A percentile compares a stretch with the other conserved stretches of the same genome.
Conservation (phyloP, 164 flowering plant genomes). For the Vitis rupestris region DNA sequence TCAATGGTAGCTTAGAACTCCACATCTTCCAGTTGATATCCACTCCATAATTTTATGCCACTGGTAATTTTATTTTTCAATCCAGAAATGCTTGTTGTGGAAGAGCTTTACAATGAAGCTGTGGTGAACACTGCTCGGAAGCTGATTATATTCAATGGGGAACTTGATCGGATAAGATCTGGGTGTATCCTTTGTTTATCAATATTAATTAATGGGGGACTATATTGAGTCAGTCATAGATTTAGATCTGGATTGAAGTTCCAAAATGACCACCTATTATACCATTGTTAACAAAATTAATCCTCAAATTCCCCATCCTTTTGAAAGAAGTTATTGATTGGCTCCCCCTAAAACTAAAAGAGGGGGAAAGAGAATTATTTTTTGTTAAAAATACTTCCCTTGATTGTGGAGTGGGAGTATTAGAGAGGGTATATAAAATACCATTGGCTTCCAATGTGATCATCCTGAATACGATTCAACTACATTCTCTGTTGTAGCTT, state of each 20-base stretch:
- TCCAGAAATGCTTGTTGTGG: constrained; percentile 95
- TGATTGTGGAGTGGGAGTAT: not conserved
- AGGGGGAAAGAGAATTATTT: no score
- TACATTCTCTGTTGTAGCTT: no score
- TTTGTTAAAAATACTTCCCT: no score
- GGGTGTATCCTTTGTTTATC: constrained; percentile 87
- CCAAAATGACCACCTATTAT: no score
- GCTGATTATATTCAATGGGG: constrained; percentile 91
- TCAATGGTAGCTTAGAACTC: constrained; percentile 53
- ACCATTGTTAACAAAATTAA: no score
- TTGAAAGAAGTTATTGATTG: no score
- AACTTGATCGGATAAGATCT: constrained; percentile 91
- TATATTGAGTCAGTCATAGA: no score
- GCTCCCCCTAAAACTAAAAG: no score
- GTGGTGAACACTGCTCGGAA: constrained; percentile 57
- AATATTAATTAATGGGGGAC: not conserved
- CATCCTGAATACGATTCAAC: no score
- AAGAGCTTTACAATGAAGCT: constrained; percentile 87
- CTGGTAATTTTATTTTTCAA: constrained; percentile 9
- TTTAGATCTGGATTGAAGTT: no score
- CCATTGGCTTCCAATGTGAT: no score
- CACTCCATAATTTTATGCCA: constrained; percentile 1
- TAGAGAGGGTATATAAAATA: not conserved
- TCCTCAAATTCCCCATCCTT: no score
- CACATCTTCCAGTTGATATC: not conserved